Percentiles rank a stretch among this genome's conserved stretches.
phyloP scores from a whole-genome alignment of 768 basidiomycete species.

The Epithele typhae region DNA sequence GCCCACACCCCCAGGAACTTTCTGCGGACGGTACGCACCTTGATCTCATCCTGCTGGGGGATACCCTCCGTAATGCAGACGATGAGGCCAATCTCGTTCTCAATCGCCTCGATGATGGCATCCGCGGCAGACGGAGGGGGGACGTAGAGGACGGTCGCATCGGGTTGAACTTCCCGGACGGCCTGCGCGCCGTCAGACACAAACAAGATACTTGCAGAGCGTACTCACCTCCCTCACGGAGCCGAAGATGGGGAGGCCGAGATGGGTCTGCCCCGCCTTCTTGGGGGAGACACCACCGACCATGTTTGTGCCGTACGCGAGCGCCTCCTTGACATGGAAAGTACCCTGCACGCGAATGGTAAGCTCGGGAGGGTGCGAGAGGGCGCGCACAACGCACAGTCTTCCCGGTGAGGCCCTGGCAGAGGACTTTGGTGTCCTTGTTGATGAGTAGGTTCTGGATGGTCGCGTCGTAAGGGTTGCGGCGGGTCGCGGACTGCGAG shows the following conservation, averaged over 20 bases:
- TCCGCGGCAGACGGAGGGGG: slow-evolving; percentile 96
- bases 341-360: slow-evolving; percentile 59
- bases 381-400: slow-evolving; percentile 46
- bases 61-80: slow-evolving; percentile 99
- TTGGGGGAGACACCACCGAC: slow-evolving; percentile 96
- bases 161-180: slow-evolving; percentile 78
- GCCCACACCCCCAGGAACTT: no score
- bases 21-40: slow-evolving; percentile 43
- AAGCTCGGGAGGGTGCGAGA: background rate
- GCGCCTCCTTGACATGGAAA: slow-evolving; percentile 91
- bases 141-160: slow-evolving; percentile 95
- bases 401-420: slow-evolving; percentile 94
- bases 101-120: slow-evolving; percentile 98
- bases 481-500: slow-evolving; percentile 69
- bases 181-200: slow-evolving; percentile 56
- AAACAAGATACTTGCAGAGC: background rate
- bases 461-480: slow-evolving; percentile 84
- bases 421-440: slow-evolving; percentile 90
- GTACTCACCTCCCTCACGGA: slow-evolving; percentile 75
- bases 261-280: slow-evolving; percentile 94
- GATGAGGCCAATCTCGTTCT: slow-evolving; percentile 95
- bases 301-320: slow-evolving; percentile 95
- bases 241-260: slow-evolving; percentile 93
- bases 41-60: slow-evolving; percentile 95
- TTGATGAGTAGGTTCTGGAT: slow-evolving; percentile 89